Percentiles rank a stretch among this genome's conserved stretches.
These are phyloP conservation scores for Aspergillus awamori DNA, from an alignment of 2,329 filamentous ascomycete genomes.

Conservation along the genomic window DNA sequence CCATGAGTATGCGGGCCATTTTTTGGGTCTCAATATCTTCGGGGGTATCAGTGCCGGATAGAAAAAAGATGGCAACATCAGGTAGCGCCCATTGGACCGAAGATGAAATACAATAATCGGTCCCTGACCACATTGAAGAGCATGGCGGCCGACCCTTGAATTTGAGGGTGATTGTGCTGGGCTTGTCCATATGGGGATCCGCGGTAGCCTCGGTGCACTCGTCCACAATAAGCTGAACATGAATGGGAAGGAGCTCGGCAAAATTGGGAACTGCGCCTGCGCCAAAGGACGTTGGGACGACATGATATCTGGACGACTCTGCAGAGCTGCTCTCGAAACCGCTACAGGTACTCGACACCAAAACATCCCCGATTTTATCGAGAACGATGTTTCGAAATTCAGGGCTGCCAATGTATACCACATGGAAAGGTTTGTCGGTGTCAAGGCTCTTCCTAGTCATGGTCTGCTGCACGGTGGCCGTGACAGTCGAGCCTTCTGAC, in stretches of 20 bases:
- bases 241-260: constrained; percentile 52
- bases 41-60: constrained; percentile 40
- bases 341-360: constrained; percentile 45
- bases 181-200: constrained; percentile 26
- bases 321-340: constrained; percentile 38
- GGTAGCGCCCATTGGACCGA: constrained; percentile 47
- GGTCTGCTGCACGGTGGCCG: constrained; percentile 47
- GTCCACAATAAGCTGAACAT: constrained; percentile 52
- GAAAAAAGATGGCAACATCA: constrained; percentile 51
- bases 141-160: constrained; percentile 45
- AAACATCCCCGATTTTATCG: constrained; percentile 52
- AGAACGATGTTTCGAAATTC: constrained; percentile 46
- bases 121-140: constrained; percentile 41
- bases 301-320: constrained; percentile 51
- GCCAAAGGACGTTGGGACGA: constrained; percentile 53
- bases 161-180: constrained; percentile 39
- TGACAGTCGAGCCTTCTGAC: constrained; percentile 37
- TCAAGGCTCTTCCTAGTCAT: constrained; percentile 45
- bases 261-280: constrained; percentile 49
- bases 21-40: constrained; percentile 33
- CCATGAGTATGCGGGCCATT: constrained; percentile 44
- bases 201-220: constrained; percentile 45
- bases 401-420: constrained; percentile 47
- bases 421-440: constrained; percentile 48
- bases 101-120: constrained; percentile 43